phyloP scores from a whole-genome alignment of 805 yeast species.

The Saccharomycopsis sp. region DNA sequence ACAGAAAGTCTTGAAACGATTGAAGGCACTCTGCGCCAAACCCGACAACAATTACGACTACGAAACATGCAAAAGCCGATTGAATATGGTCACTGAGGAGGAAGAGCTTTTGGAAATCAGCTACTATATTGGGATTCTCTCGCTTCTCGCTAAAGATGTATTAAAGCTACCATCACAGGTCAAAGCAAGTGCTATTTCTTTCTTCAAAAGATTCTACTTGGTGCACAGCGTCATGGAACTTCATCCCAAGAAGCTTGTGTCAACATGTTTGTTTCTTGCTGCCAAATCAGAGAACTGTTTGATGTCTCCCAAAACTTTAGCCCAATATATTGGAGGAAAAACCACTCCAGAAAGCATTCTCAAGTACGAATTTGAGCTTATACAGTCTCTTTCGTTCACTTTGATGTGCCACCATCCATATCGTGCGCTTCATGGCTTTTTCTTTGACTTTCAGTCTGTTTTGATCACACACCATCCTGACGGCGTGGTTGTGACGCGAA shows the following conservation, averaged over 20 bases:
- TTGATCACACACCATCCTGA: conserved; percentile 30
- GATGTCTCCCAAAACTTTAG: conserved; percentile 75
- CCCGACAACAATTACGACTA: conserved; percentile 25
- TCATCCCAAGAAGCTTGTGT: conserved; percentile 78
- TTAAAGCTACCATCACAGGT: conserved; percentile 86
- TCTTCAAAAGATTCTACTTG: conserved; percentile 73
- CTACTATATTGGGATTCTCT: conserved; percentile 67
- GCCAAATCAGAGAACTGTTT: conserved; percentile 91
- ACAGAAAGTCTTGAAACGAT: conserved; percentile 29
- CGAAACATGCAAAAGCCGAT: conserved; percentile 25
- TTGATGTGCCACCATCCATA: conserved; percentile 83
- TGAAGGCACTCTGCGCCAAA: conserved; percentile 27
- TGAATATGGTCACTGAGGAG: conserved; percentile 46
- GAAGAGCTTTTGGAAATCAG: conserved; percentile 68
- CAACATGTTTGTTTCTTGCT: conserved; percentile 80
- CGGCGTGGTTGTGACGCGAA: conserved; percentile 18
- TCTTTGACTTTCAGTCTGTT: conserved; percentile 73
- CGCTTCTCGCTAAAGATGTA: conserved; percentile 54
- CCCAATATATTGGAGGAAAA: conserved; percentile 42
- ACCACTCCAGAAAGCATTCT: conserved; percentile 62
- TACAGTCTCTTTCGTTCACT: conserved; percentile 72
- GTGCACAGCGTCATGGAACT: conserved; percentile 77
- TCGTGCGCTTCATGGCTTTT: conserved; percentile 89
- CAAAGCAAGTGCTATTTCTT: conserved; percentile 72
- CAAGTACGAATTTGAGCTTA: conserved; percentile 69